Evolutionary conservation across 2,329 filamentous ascomycete genomes (phyloP), one percentile per base, ranked within the genome.

Genomic region (Raffaelea deltoideospora): DNA sequence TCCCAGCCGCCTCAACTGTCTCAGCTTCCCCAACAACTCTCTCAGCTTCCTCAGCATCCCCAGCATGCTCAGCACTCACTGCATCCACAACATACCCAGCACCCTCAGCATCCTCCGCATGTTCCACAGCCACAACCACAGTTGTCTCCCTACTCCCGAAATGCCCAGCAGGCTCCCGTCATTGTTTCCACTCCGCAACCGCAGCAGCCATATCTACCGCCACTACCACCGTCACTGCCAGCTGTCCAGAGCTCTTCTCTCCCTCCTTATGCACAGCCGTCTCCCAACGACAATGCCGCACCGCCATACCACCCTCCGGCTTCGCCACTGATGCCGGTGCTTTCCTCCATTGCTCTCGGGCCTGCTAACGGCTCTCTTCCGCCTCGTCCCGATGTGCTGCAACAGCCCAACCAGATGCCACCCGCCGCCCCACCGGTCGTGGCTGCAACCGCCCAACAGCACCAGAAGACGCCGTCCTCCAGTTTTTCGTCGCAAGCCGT

Each of bases 291-390:
- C 45, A 42, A 52, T 10, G 44, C 52, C 10, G 55, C 71, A 53
- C 62, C 69, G 37, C 64, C 73, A 39, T 59, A 76, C 43, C 65
- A 74, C 57, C 66, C 74, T 50, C 59, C 68, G 51, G 58, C 72
- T 51, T 50, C 60, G 50, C 50, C 59, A 48, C 51, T 19, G 30
- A 14, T 13, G 30, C 18, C 18, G 6, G 18, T 19, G 18, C 24
- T n/a, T 20, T n/a, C 34, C 19, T 3, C 27, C 22, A n/a, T 17
- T 7, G 14, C 18, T n/a, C n/a, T n/a, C n/a, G n/a, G n/a, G n/a
- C n/a, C n/a, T n/a, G n/a, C n/a, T n/a, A n/a, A 28, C 18, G n/a
- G 18, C 21, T 24, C 35, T n/a, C 28, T 37, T 13, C 31, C 21
- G 10, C 20, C 37, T 10, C 37, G n/a, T 1, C 11, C 26, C 37